Evolutionary conservation across 257 asterid genomes (phyloP), one percentile per base, ranked within the genome.

Genomic region (Solanum phureja): DNA sequence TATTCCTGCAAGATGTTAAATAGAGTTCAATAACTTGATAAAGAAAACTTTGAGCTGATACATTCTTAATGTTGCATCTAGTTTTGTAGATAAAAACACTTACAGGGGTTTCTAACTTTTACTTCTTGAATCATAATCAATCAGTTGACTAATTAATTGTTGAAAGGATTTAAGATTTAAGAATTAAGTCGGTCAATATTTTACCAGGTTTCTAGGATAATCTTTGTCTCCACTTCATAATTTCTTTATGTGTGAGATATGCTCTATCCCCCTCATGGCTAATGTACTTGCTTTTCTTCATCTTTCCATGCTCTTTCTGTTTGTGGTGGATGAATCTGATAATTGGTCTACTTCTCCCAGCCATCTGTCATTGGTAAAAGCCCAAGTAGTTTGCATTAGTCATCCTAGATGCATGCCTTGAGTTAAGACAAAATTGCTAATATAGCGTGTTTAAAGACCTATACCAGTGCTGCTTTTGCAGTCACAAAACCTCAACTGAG

Each of bases 81-180:
- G 27, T 46, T 27, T 81, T 46, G 38, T 46, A 14, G 84, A 42
- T 24, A 42, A 21, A 77, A 40, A 13, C 19, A 42, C 13, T 29
- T 12, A 42, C 37, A 77, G 5, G 46, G 23, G 14, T 76, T 76
- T 76, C 60, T 40, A 40, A n/a, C 3, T 12, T 76, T 38, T 40
- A 76, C 33, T 44, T 77, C 33, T 42, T 77, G 64, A 42, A 77
- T 77, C n/a, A 8, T 77, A 49, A 13, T 77, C 84, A 13, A 42
- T 77, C 37, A 42, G 84, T 6, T 42, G 49, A 42, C 35, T 13
- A 14, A 79, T 8, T 44, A 13, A 42, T 42, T 14, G 16, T 35
- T 5, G 38, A 8, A 77, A 79, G 24, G 84, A 76, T 76, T 31
- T 18, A 56, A 19, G 66, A 92, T 86, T 99, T 98, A 1, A 98